Conservation (phyloP, 148 eudicot species). For the Camellia granthamiana region DNA sequence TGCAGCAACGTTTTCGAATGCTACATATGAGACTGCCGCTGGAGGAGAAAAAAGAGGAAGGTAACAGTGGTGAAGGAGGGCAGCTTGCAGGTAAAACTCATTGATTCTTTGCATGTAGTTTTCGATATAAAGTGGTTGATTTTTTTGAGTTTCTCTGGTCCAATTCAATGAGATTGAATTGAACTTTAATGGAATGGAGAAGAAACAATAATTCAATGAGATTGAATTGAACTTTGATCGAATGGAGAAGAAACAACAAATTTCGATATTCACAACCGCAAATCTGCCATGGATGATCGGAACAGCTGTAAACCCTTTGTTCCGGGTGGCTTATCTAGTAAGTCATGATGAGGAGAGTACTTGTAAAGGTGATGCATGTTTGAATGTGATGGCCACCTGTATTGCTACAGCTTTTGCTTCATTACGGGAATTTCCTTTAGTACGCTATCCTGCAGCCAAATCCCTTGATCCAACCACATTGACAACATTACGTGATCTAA, state of each 20-base stretch:
- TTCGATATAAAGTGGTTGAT: too few relatives aligned
- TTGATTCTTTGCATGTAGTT: too few relatives aligned
- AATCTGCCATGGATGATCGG: constrained; percentile 99
- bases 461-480: constrained; percentile 75
- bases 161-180: too few relatives aligned
- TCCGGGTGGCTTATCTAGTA: constrained; percentile 87
- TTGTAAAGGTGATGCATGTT: constrained; percentile 59
- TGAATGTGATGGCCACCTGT: constrained; percentile 74
- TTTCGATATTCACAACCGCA: constrained; percentile 91
- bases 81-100: not conserved
- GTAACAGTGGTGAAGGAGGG: constrained; percentile 5
- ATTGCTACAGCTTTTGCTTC: constrained; percentile 89
- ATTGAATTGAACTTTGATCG: constrained; percentile 9
- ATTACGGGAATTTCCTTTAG: constrained; percentile 82
- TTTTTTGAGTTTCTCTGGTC: not conserved
- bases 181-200: too few relatives aligned
- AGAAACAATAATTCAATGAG: too few relatives aligned
- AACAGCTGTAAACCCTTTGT: constrained; percentile 88
- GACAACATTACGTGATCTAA: constrained; percentile 85
- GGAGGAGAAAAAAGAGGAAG: constrained; percentile 38
- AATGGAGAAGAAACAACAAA: constrained; percentile 77
- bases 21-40: constrained; percentile 54
- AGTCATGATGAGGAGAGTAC: constrained; percentile 53
- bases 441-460: constrained; percentile 87
- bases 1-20: constrained; percentile 55